These are phyloP conservation scores for Dendrothele bispora DNA, from an alignment of 768 basidiomycete species.

Conservation along the genomic window DNA sequence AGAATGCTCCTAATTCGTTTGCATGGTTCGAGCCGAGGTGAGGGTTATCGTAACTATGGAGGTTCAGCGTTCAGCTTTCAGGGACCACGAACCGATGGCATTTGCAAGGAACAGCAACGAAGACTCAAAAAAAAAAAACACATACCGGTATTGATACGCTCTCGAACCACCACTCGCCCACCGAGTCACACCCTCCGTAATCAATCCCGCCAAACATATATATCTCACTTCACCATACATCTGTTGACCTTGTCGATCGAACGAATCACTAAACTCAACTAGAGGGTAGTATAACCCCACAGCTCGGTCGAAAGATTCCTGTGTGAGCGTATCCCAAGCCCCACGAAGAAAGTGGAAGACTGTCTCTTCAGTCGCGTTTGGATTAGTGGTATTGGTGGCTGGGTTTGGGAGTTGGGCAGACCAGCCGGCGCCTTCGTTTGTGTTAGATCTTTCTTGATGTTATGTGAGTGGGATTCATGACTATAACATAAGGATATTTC, in stretches of 20 bases:
- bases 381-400: slow-evolving; percentile 37
- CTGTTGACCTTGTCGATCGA: slow-evolving; percentile 40
- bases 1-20: slow-evolving; percentile 38
- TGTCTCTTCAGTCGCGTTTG: slow-evolving; percentile 35
- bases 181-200: slow-evolving; percentile 25
- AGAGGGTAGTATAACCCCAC: slow-evolving; percentile 37
- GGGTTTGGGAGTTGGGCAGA: slow-evolving; percentile 32
- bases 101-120: neutral
- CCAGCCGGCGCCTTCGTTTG: slow-evolving; percentile 44
- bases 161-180: slow-evolving; percentile 18
- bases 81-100: no score
- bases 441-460: slow-evolving; percentile 36
- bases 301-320: slow-evolving; percentile 27
- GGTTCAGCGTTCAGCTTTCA: no score
- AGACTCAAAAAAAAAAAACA: neutral
- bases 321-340: slow-evolving; percentile 32
- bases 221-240: slow-evolving; percentile 47
- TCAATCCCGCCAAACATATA: slow-evolving; percentile 40
- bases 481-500: no score
- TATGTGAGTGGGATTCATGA: no score
- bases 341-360: slow-evolving; percentile 42
- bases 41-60: slow-evolving; percentile 39
- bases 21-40: slow-evolving; percentile 36
- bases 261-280: slow-evolving; percentile 28
- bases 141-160: slow-evolving; percentile 40